Percentiles rank a stretch among this genome's conserved stretches.
phyloP scores from a whole-genome alignment of 2,329 filamentous ascomycete species.

The Beauveria sp. region DNA sequence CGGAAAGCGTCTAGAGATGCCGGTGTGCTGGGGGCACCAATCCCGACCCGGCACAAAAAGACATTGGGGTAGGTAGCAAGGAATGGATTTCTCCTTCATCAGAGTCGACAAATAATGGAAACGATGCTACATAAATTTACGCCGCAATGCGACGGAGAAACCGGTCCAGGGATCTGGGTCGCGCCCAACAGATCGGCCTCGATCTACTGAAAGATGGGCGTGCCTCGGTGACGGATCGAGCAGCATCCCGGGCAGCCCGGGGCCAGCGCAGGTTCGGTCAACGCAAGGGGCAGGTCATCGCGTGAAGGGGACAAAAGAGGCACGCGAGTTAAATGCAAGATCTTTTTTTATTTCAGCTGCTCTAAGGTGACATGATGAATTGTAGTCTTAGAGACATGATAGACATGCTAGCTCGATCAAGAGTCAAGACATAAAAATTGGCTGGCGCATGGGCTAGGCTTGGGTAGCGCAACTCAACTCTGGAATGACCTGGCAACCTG shows the following conservation, averaged over 20 bases:
- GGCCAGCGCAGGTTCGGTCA: background rate
- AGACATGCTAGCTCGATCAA: background rate
- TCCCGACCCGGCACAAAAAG: background rate
- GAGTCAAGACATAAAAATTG: background rate
- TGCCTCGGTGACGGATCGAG: conserved; percentile 1
- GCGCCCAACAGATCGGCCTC: background rate
- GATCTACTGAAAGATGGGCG: background rate
- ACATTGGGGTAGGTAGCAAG: background rate
- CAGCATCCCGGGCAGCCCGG: background rate
- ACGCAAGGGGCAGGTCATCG: background rate
- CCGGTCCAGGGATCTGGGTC: background rate
- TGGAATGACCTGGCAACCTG: background rate
- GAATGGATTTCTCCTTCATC: background rate
- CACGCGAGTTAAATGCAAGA: background rate
- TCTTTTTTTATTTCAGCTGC: background rate
- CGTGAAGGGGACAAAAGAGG: background rate
- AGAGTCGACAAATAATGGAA: background rate
- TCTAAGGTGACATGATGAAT: background rate
- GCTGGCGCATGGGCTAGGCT: background rate
- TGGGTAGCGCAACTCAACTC: background rate
- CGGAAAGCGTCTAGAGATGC: too few relatives aligned
- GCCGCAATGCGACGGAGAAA: background rate
- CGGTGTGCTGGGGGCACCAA: too few relatives aligned
- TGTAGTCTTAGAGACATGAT: background rate
- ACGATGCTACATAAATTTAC: background rate